Evolutionary conservation across 2,329 filamentous ascomycete species (phyloP), one percentile per base, ranked within the genome.

Genomic region (Xylariaceae sp.): DNA sequence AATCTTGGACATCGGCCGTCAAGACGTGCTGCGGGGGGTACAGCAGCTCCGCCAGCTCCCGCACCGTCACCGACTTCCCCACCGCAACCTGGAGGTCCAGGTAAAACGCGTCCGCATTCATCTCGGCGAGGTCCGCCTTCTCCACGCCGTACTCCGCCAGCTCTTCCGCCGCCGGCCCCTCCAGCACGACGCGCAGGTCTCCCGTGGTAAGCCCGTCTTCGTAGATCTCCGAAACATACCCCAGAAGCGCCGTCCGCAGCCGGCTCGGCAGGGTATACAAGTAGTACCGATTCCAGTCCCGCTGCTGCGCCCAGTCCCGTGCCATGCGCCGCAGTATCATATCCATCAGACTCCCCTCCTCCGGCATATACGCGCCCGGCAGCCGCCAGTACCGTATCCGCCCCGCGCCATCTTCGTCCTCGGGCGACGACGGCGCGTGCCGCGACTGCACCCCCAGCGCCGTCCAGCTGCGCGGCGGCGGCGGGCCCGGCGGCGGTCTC

Each of bases 381-480:
- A 80, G 54, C 4, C 50, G 53, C 50, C 50, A 59, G 37, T 51
- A 48, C 29, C 45, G 47, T 16, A 55, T 33, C 37, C 15, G 16
- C 7, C 39, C n/a, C 34, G 39, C 13, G 42, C 39, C 35, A 19
- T 44, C n/a, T 17, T 17, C 30, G 30, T 17, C 30, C n/a, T 32
- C 30, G 13, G 30, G 8, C 30, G 6, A 7, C 30, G 30, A 7
- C 13, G 30, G 30, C 30, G 59, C 60, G 47, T 59, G 60, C 17
- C 52, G 47, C 28, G 56, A 57, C 28, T 58, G 56, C 2, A 63
- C 64, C n/a, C n/a, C n/a, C 43, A 57, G 51, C 44, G 64, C 49
- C 42, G 69, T 57, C 79, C 79, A 83, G 54, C 76, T 81, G 29
- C 68, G 67, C 2, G 79, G 79, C 17, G 79, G 72, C 19, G 78